A percentile compares a stretch with the other conserved stretches of the same genome.
phyloP scores from a whole-genome alignment of 2,329 filamentous ascomycete species.

The Aspergillus costaricaensis region DNA sequence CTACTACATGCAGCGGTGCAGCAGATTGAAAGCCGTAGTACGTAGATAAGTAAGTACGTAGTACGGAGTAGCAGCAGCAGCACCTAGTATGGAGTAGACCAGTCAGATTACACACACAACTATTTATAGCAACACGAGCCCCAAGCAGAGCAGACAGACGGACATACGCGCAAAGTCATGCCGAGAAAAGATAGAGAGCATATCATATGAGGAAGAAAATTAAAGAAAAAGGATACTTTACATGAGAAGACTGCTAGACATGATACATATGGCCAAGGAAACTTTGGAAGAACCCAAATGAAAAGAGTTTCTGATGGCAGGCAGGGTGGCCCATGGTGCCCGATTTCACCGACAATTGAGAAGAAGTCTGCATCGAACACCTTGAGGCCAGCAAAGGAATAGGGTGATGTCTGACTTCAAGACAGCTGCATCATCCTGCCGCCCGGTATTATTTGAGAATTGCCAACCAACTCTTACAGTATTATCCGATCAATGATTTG shows the following conservation, averaged over 20 bases:
- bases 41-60: not conserved
- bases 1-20: not conserved
- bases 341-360: not conserved
- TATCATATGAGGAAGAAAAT: not conserved
- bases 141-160: not conserved
- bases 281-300: too few relatives aligned
- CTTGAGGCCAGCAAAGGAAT: not conserved
- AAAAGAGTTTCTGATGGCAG: not conserved
- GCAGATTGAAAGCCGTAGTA: not conserved
- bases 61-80: not conserved
- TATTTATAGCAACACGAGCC: not conserved
- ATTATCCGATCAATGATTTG: not conserved
- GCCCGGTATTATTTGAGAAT: not conserved
- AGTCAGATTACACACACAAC: not conserved
- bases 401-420: not conserved
- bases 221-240: not conserved
- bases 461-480: not conserved
- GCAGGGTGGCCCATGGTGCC: not conserved
- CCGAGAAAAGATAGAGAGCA: not conserved
- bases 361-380: not conserved
- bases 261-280: not conserved
- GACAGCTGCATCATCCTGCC: not conserved
- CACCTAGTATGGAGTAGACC: not conserved
- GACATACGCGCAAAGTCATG: not conserved
- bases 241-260: not conserved